Conservation (phyloP, 2,329 filamentous ascomycete species). For the Diaporthe ampelina region DNA sequence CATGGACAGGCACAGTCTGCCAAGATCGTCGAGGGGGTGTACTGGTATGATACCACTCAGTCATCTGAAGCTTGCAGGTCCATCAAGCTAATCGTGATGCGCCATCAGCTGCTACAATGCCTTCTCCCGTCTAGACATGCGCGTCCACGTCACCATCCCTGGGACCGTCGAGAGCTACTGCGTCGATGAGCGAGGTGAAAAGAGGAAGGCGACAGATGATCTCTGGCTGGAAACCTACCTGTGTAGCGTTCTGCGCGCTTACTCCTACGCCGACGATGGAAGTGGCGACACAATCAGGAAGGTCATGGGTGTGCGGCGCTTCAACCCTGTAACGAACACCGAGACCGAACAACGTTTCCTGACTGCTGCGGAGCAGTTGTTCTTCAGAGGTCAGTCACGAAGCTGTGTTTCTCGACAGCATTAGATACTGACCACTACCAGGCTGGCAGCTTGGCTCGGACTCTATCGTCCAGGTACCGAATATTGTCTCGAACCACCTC, state of each 20-base stretch:
- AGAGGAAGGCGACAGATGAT: conserved; percentile 91
- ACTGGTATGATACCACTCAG: conserved; percentile 76
- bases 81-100: conserved; percentile 41
- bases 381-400: conserved; percentile 81
- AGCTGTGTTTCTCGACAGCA: too few relatives aligned
- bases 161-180: conserved; percentile 98
- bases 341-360: conserved; percentile 97
- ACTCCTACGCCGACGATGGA: conserved; percentile 96
- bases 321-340: conserved; percentile 98
- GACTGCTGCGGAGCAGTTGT: conserved; percentile 92
- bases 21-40: conserved; percentile 94
- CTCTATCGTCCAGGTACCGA: conserved; percentile 96
- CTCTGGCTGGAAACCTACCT: conserved; percentile 98
- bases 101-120: conserved; percentile 89
- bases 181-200: conserved; percentile 96
- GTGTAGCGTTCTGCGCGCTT: conserved; percentile 93
- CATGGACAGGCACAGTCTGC: conserved; percentile 80
- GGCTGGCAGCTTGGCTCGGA: conserved; percentile 97
- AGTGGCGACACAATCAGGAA: conserved; percentile 95
- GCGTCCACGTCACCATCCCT: conserved; percentile 96
- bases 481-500: conserved; percentile 95
- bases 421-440: conserved; percentile 51
- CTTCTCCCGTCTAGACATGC: conserved; percentile 97
- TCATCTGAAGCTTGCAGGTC: conserved; percentile 16
- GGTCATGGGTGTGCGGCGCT: conserved; percentile 95